These are phyloP conservation scores for Tetradesmus lagerheimii DNA, from an alignment of 139 green algal species.

Conservation along the genomic window DNA sequence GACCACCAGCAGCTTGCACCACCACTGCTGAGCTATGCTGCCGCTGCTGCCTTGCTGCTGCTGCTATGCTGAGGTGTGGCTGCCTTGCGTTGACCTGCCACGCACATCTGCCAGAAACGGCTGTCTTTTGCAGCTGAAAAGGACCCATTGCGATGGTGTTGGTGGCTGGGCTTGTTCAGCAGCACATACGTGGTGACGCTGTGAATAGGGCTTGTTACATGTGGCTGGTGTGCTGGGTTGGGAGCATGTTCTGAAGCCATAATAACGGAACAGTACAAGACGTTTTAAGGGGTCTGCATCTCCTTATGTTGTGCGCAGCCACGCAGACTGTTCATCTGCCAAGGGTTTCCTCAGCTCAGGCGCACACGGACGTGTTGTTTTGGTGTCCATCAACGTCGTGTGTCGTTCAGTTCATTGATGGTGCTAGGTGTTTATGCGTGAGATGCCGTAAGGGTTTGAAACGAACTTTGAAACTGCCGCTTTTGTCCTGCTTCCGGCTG, in stretches of 20 bases:
- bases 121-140: neutral
- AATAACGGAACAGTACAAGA: too few relatives aligned
- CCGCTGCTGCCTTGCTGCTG: neutral
- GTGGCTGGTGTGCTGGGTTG: neutral
- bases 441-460: neutral
- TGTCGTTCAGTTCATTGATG: neutral
- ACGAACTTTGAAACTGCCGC: neutral
- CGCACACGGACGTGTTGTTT: neutral
- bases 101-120: neutral
- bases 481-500: neutral
- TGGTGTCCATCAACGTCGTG: too few relatives aligned
- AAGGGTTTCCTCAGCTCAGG: neutral
- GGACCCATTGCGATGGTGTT: neutral
- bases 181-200: neutral
- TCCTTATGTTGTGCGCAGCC: neutral
- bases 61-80: neutral
- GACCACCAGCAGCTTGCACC: neutral
- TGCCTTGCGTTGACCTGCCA: neutral
- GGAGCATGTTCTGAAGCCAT: too few relatives aligned
- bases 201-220: neutral
- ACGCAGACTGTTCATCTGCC: slow-evolving; percentile 3
- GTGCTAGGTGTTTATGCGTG: neutral
- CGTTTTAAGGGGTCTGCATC: neutral
- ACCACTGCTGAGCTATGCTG: neutral
- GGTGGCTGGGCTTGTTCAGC: neutral